Percentiles rank a stretch among this genome's conserved stretches.
Conservation (phyloP, 176 grass and related monocot genomes). For the Hsuehochloa calcarea region DNA sequence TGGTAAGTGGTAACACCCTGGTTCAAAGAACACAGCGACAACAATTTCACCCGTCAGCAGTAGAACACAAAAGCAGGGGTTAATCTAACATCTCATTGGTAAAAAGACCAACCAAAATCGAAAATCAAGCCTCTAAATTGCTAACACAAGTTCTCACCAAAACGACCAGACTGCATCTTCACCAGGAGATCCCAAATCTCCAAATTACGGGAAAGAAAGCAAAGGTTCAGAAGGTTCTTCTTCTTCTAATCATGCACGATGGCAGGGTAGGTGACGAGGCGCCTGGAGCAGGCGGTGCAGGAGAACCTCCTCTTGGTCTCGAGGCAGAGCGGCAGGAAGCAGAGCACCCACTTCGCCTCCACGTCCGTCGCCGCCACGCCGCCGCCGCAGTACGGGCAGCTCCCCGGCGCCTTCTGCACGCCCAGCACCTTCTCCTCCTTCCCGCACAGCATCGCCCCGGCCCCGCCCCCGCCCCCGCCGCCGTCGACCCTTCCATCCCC, state of each 20-base stretch:
- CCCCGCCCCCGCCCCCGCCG: background rate
- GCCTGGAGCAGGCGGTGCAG: slow-evolving; percentile 55
- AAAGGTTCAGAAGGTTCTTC: too few species aligned
- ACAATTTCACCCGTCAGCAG: background rate
- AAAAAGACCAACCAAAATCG: background rate
- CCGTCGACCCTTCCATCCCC: background rate
- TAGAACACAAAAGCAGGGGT: background rate
- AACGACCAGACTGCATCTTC: background rate
- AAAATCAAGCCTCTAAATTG: background rate
- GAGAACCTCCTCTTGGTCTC: slow-evolving; percentile 57
- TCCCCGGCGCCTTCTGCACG: slow-evolving; percentile 64
- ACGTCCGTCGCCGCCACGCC: slow-evolving; percentile 59
- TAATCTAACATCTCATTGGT: background rate
- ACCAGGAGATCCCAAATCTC: background rate
- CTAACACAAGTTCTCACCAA: background rate
- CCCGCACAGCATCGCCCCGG: slow-evolving; percentile 33
- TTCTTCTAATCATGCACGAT: slow-evolving; percentile 42
- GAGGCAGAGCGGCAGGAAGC: slow-evolving; percentile 65
- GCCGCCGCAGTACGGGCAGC: slow-evolving; percentile 83
- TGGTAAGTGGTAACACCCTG: too few species aligned
- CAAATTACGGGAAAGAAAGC: too few species aligned
- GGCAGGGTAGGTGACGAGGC: slow-evolving; percentile 65
- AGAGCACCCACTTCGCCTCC: slow-evolving; percentile 65
- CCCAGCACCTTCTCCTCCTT: slow-evolving; percentile 65
- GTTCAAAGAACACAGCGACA: too few species aligned